Conservation (phyloP, 2,329 filamentous ascomycete genomes). For the Aspergillus ochraceoroseus region DNA sequence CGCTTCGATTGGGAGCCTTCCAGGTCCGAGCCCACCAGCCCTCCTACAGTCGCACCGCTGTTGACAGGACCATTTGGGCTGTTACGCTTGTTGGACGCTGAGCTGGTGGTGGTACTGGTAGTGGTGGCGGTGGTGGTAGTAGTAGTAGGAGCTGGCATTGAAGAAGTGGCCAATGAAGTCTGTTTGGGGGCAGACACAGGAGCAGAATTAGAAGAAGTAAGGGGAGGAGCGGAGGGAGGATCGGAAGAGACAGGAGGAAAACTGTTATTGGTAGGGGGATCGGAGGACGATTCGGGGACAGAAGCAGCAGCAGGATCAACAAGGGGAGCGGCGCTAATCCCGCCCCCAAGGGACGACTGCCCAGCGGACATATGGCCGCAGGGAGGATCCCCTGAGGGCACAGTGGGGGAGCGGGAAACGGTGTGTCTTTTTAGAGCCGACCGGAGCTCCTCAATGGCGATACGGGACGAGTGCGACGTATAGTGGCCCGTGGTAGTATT, state of each 20-base stretch:
- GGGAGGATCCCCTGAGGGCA: slow-evolving; percentile 33
- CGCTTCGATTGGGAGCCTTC: slow-evolving; percentile 45
- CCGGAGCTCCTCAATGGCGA: slow-evolving; percentile 41
- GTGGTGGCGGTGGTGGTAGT: too few species aligned
- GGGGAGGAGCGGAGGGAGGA: slow-evolving; percentile 10
- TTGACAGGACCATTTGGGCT: slow-evolving; percentile 27
- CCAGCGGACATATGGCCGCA: slow-evolving; percentile 35
- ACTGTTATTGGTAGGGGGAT: slow-evolving; percentile 13
- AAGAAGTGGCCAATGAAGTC: slow-evolving; percentile 17
- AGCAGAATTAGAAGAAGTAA: slow-evolving; percentile 19
- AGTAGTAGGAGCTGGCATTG: slow-evolving; percentile 34
- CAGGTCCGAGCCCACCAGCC: slow-evolving; percentile 20
- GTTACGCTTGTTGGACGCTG: slow-evolving; percentile 36
- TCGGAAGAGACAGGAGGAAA: slow-evolving; percentile 17
- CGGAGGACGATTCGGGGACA: slow-evolving; percentile 11
- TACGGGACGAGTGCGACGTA: slow-evolving; percentile 34
- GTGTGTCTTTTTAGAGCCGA: slow-evolving; percentile 38
- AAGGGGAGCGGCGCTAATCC: slow-evolving; percentile 23
- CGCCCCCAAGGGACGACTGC: slow-evolving; percentile 33
- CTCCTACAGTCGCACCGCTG: slow-evolving; percentile 22
- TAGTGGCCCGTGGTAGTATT: slow-evolving; percentile 20
- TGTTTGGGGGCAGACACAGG: slow-evolving; percentile 13
- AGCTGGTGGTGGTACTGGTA: slow-evolving; percentile 15
- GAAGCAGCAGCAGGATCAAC: slow-evolving; percentile 16
- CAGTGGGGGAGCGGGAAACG: slow-evolving; percentile 33